Evolutionary conservation across 441 rosid species (phyloP), one percentile per base, ranked within the genome.

Genomic region (Biscutella laevigata): DNA sequence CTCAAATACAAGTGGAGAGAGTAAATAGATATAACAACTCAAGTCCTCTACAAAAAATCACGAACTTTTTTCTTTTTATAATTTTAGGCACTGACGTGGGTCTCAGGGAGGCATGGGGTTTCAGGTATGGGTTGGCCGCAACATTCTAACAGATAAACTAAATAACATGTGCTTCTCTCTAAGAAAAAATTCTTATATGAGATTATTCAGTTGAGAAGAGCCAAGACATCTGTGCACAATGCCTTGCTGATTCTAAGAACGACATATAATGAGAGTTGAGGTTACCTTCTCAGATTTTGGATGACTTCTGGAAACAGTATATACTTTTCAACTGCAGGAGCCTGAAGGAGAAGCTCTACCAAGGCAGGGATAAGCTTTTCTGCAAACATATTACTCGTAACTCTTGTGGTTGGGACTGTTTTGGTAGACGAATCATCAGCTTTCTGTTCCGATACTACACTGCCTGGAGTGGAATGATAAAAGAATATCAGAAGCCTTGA

Each of bases 211-310:
- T 30, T 5, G 35, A 43, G 59, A 50, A 39, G 30, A 64, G 53
- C 27, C 21, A 49, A 7, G 11, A 8, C 21, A 47, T 19, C 30
- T n/a, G n/a, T 11, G 50, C 26, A 34, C 34, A 28, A 27, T 38
- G 48, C 27, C 20, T 24, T 5, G 16, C 28, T 21, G 19, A 51
- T 41, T 25, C 36, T 15, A 49, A 1, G 17, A 21, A 27, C 7
- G 2, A 28, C 35, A 59, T 44, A 12, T 28, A 39, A 53, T 11
- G 51, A 51, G 44, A 61, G 46, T 52, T 63, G 24, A 35, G 24
- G 15, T 61, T 81, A 92, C 99, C 99, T 84, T 71, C 83, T 85
- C 56, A 94, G 84, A 65, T 73, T 77, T 52, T 83, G 96, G 69
- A 94, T 78, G 71, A 89, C 68, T 81, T 94, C 99, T 1, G 88